phyloP scores from a whole-genome alignment of 2,329 filamentous ascomycete genomes.

The Stromatinia cepivora region DNA sequence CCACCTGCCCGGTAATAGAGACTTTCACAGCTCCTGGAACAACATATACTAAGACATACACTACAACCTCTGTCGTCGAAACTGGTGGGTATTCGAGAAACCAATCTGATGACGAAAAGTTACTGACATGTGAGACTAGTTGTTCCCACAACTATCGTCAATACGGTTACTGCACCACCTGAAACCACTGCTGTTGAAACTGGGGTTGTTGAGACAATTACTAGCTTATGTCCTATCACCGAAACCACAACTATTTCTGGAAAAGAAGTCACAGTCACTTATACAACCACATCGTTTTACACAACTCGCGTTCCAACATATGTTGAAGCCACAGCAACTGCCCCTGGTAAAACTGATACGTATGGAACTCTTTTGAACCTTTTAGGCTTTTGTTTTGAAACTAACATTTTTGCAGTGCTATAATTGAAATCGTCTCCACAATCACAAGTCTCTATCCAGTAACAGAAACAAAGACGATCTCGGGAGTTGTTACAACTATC shows the following conservation, averaged over 20 bases:
- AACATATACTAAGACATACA: slow-evolving; percentile 46
- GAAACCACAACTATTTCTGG: slow-evolving; percentile 24
- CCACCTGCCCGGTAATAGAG: slow-evolving; percentile 2
- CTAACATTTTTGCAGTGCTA: slow-evolving; percentile 6
- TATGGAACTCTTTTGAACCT: neutral
- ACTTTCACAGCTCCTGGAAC: slow-evolving; percentile 34
- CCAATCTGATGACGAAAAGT: neutral
- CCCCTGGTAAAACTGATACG: neutral
- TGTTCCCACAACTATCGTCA: slow-evolving; percentile 27
- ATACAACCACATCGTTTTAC: slow-evolving; percentile 15
- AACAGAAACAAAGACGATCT: slow-evolving; percentile 25
- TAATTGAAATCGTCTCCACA: slow-evolving; percentile 11
- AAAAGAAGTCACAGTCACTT: slow-evolving; percentile 13
- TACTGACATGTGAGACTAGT: slow-evolving; percentile 18
- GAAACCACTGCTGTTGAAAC: neutral
- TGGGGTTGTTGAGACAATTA: slow-evolving; percentile 15
- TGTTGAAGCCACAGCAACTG: slow-evolving; percentile 13
- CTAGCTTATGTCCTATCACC: slow-evolving; percentile 41
- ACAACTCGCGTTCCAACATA: slow-evolving; percentile 1
- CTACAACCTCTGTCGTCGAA: slow-evolving; percentile 46
- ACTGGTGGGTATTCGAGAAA: slow-evolving; percentile 29
- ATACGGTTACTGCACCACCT: slow-evolving; percentile 18
- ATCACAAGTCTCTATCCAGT: slow-evolving; percentile 41
- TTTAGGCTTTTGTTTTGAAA: neutral
- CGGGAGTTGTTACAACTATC: slow-evolving; percentile 7